These are phyloP conservation scores for Lentinula novae-zelandiae DNA, from an alignment of 1,284 basidiomycete species.

Conservation along the genomic window DNA sequence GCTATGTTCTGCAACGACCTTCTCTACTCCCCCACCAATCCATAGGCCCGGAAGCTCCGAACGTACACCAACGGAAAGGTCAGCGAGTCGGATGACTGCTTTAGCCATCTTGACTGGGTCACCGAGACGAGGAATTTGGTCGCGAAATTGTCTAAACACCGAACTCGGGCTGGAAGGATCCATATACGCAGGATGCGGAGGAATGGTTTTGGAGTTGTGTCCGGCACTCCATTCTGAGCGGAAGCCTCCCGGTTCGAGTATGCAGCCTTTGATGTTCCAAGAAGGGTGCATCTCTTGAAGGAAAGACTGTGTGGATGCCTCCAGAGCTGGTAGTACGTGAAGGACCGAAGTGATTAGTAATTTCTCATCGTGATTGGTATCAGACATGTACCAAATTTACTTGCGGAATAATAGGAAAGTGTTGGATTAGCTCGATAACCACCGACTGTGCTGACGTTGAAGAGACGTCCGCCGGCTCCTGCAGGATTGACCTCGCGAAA, in stretches of 20 bases:
- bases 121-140: conserved; percentile 15
- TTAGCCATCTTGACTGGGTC: conserved; percentile 29
- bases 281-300: conserved; percentile 29
- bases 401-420: conserved; percentile 23
- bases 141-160: conserved; percentile 13
- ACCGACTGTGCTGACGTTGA: conserved; percentile 31
- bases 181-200: conserved; percentile 23
- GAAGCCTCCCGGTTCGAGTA: conserved; percentile 35
- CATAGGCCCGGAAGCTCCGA: background rate
- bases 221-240: conserved; percentile 27
- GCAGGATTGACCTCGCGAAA: conserved; percentile 23
- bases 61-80: conserved; percentile 11
- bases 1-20: background rate
- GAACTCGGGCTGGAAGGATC: conserved; percentile 16
- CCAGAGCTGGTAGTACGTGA: conserved; percentile 24
- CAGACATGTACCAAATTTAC: conserved; percentile 30
- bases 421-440: conserved; percentile 28
- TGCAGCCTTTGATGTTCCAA: conserved; percentile 37
- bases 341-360: background rate
- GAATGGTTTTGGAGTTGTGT: conserved; percentile 18
- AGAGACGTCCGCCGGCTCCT: conserved; percentile 26
- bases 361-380: too few species aligned
- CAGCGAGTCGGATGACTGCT: conserved; percentile 28
- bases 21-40: conserved; percentile 1
- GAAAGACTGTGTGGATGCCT: conserved; percentile 31